phyloP scores from a whole-genome alignment of 2,329 filamentous ascomycete genomes.

The Sphaerulina populicola region DNA sequence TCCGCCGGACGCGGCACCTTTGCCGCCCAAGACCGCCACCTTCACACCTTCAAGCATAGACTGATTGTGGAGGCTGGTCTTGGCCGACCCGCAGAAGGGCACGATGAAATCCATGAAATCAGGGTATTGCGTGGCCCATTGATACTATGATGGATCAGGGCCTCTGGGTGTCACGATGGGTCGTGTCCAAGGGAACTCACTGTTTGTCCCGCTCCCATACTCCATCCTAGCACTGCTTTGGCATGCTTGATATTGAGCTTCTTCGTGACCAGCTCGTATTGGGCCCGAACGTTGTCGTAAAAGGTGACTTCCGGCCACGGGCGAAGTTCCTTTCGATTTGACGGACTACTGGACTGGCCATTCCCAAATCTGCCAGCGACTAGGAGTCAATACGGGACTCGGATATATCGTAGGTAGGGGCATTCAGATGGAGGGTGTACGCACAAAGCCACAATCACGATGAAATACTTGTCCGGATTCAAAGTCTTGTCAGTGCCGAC shows the following conservation, averaged over 20 bases:
- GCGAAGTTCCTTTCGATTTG: constrained; percentile 44
- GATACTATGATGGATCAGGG: constrained; percentile 14
- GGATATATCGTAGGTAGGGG: too few relatives aligned
- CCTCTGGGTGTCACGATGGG: too few relatives aligned
- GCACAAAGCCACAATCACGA: constrained; percentile 55
- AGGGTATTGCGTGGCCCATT: constrained; percentile 34
- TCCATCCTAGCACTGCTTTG: constrained; percentile 58
- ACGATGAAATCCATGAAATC: constrained; percentile 57
- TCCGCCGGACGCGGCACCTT: constrained; percentile 48
- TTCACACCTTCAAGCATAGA: constrained; percentile 61
- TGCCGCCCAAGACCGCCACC: constrained; percentile 51
- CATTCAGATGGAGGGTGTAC: too few relatives aligned
- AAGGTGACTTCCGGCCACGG: constrained; percentile 57
- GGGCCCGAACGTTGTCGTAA: constrained; percentile 62
- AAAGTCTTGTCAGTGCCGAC: constrained; percentile 58
- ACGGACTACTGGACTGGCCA: constrained; percentile 59
- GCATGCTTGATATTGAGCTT: constrained; percentile 53
- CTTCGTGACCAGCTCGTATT: constrained; percentile 57
- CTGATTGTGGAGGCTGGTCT: constrained; percentile 58
- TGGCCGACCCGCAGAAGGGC: constrained; percentile 59
- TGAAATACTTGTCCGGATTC: constrained; percentile 57
- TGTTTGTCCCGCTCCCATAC: constrained; percentile 58
- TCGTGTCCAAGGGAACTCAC: too few relatives aligned
- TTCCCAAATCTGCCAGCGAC: constrained; percentile 49
- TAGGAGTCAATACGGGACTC: too few relatives aligned